Evolutionary conservation across 2,329 filamentous ascomycete genomes (phyloP).

Genomic region (Camillea tinctor): DNA sequence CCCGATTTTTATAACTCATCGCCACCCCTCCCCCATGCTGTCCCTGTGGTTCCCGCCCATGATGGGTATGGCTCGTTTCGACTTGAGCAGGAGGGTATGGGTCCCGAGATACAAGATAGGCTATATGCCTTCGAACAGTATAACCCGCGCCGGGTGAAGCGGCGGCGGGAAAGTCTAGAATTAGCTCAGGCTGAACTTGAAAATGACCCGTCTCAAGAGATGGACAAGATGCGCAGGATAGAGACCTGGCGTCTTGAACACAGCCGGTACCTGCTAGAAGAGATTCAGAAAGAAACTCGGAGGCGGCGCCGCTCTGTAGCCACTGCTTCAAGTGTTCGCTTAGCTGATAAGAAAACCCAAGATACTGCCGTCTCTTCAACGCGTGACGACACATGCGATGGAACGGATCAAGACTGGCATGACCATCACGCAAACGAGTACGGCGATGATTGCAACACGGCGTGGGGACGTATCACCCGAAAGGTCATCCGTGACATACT

Average conservation of each 20-base stretch:
- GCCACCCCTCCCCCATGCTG: conserved; percentile 52
- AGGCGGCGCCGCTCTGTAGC: conserved; percentile 53
- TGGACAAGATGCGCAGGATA: conserved; percentile 78
- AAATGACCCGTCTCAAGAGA: conserved; percentile 57
- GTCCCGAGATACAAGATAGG: conserved; percentile 70
- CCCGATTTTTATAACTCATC: conserved; percentile 41
- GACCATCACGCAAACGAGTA: conserved; percentile 47
- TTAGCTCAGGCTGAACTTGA: conserved; percentile 51
- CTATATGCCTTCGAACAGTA: conserved; percentile 86
- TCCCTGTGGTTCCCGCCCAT: conserved; percentile 80
- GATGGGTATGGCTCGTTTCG: conserved; percentile 88
- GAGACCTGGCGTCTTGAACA: conserved; percentile 92
- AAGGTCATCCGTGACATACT: conserved; percentile 87
- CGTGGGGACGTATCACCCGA: conserved; percentile 79
- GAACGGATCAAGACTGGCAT: conserved; percentile 47
- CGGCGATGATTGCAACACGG: conserved; percentile 57
- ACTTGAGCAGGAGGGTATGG: conserved; percentile 55
- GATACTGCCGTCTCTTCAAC: conserved; percentile 28
- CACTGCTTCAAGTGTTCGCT: conserved; percentile 16
- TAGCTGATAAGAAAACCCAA: conserved; percentile 31
- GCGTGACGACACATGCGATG: conserved; percentile 36
- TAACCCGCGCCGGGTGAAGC: conserved; percentile 67
- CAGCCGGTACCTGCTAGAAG: conserved; percentile 78
- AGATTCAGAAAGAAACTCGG: conserved; percentile 83
- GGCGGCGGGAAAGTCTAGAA: conserved; percentile 53